These are phyloP conservation scores for Penicillium ochrochloron DNA, from an alignment of 495 filamentous ascomycete species.

Conservation along the genomic window DNA sequence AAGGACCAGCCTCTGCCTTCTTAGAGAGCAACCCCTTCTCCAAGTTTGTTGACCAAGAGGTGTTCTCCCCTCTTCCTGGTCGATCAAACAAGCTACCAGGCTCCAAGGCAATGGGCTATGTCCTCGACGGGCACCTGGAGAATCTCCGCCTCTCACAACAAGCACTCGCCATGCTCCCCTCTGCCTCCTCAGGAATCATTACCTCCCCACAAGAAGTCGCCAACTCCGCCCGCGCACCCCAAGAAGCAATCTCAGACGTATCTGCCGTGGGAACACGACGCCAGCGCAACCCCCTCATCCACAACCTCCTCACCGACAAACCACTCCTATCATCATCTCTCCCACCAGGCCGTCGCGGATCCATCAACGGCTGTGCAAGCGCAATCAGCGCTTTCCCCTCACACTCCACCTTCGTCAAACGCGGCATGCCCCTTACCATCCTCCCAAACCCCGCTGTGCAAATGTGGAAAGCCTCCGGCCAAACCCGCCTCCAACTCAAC, in stretches of 20 bases:
- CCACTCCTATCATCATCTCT: slow-evolving; percentile 89
- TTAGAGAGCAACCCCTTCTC: slow-evolving; percentile 52
- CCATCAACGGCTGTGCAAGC: slow-evolving; percentile 27
- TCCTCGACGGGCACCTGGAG: slow-evolving; percentile 59
- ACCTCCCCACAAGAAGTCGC: slow-evolving; percentile 86
- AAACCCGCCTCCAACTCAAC: slow-evolving; percentile 63
- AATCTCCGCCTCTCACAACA: slow-evolving; percentile 74
- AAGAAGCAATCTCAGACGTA: slow-evolving; percentile 45
- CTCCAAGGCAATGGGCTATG: slow-evolving; percentile 20
- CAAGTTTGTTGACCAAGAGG: slow-evolving; percentile 46
- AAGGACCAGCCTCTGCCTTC: slow-evolving; percentile 26
- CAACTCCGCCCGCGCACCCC: slow-evolving; percentile 55
- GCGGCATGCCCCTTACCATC: slow-evolving; percentile 85
- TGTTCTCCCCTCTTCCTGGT: slow-evolving; percentile 26
- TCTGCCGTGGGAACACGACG: slow-evolving; percentile 74
- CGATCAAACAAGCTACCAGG: slow-evolving; percentile 13
- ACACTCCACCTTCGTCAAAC: slow-evolving; percentile 82
- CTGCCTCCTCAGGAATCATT: slow-evolving; percentile 82
- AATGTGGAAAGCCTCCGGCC: slow-evolving; percentile 68
- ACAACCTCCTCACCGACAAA: slow-evolving; percentile 95
- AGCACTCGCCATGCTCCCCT: slow-evolving; percentile 76
- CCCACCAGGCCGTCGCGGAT: slow-evolving; percentile 63
- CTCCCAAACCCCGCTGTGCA: slow-evolving; percentile 68
- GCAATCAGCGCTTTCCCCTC: slow-evolving; percentile 39
- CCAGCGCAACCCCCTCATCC: slow-evolving; percentile 89